Conservation (phyloP, 495 filamentous ascomycete genomes). For the Talaromyces stipitatus region DNA sequence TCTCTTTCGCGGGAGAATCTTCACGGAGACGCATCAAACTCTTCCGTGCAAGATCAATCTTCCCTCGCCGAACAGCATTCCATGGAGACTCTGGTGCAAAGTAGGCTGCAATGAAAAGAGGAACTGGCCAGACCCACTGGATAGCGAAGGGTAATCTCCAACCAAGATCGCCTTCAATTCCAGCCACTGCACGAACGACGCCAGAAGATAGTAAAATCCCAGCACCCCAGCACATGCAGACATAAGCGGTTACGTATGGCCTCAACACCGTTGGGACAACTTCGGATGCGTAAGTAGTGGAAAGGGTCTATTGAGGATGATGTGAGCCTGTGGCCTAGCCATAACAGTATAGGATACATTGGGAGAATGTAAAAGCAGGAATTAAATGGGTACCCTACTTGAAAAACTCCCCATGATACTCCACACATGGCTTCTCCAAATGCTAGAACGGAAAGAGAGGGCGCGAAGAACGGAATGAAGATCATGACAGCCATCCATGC, state of each 20-base stretch:
- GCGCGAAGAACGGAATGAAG: slow-evolving; percentile 26
- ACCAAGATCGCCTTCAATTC: slow-evolving; percentile 29
- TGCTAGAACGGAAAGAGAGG: slow-evolving; percentile 9
- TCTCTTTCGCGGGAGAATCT: slow-evolving; percentile 18
- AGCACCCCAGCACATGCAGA: slow-evolving; percentile 38
- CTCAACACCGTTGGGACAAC: slow-evolving; percentile 34
- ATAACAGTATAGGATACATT: neutral
- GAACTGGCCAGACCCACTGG: slow-evolving; percentile 67
- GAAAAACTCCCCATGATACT: slow-evolving; percentile 34
- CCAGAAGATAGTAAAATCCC: slow-evolving; percentile 46
- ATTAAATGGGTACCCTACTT: slow-evolving; percentile 14
- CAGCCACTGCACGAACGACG: slow-evolving; percentile 28
- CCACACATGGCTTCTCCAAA: slow-evolving; percentile 15
- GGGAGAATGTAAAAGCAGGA: neutral
- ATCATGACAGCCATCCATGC: slow-evolving; percentile 29
- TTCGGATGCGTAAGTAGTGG: slow-evolving; percentile 44
- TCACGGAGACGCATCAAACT: slow-evolving; percentile 16
- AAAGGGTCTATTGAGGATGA: slow-evolving; percentile 18
- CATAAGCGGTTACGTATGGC: slow-evolving; percentile 36
- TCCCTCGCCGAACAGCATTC: slow-evolving; percentile 65
- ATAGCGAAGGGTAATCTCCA: slow-evolving; percentile 48
- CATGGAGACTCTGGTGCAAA: slow-evolving; percentile 66
- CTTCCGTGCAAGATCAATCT: slow-evolving; percentile 38
- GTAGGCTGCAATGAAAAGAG: slow-evolving; percentile 53
- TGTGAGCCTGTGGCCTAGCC: neutral